Percentiles rank a stretch among this genome's conserved stretches.
phyloP scores from a whole-genome alignment of 257 asterid genomes.

The Salvia rosmarinus region DNA sequence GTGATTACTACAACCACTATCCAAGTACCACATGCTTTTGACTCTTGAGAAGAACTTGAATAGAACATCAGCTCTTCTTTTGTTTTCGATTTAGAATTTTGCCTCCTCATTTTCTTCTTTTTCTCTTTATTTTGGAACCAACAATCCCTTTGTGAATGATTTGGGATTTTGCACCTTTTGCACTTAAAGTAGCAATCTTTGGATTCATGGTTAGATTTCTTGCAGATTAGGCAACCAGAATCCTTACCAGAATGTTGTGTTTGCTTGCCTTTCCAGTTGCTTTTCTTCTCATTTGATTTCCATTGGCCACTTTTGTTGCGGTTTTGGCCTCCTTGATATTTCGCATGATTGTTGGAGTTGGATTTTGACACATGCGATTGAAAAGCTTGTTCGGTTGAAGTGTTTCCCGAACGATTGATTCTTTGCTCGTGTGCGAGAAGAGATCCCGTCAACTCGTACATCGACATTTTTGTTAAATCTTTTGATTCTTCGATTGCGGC shows the following conservation, averaged over 20 bases:
- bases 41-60: no score
- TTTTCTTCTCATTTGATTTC: background rate
- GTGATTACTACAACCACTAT: no score
- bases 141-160: slow-evolving; percentile 14
- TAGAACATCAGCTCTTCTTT: no score
- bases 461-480: no score
- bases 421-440: background rate
- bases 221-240: slow-evolving; percentile 8
- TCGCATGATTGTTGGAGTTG: background rate
- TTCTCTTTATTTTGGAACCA: background rate
- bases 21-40: no score
- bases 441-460: no score
- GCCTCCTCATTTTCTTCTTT: no score
- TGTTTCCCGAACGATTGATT: background rate
- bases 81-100: no score
- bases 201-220: slow-evolving; percentile 9
- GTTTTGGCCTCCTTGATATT: background rate
- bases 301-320: background rate
- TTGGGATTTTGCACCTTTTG: background rate
- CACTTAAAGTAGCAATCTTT: background rate
- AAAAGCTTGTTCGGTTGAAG: slow-evolving; percentile 7
- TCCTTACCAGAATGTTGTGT: background rate
- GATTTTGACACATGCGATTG: background rate
- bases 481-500: no score
- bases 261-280: slow-evolving; percentile 2